Percentiles rank a stretch among this genome's conserved stretches.
Conservation (phyloP, 805 yeast species). For the Candida chilensis region DNA sequence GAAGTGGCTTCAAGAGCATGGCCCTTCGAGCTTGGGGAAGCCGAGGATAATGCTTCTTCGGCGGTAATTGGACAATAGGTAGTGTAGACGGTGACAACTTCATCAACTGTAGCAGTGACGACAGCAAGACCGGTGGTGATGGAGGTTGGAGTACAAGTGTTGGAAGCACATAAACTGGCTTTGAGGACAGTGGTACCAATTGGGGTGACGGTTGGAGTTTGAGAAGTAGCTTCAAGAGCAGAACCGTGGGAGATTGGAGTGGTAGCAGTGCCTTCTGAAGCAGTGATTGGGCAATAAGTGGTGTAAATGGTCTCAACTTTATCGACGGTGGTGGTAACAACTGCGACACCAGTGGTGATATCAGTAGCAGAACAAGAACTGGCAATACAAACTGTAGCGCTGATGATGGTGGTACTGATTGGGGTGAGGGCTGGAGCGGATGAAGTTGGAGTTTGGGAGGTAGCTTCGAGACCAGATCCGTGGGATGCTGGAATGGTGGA, state of each 20-base stretch:
- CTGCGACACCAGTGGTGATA: slow-evolving; percentile 6
- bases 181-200: slow-evolving; percentile 2
- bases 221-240: slow-evolving; percentile 1
- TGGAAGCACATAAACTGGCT: slow-evolving; percentile 5
- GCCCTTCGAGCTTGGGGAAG: background rate
- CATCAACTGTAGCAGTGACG: slow-evolving; percentile 3
- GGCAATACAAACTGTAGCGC: slow-evolving; percentile 6
- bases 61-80: slow-evolving; percentile 1
- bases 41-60: background rate
- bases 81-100: slow-evolving; percentile 2
- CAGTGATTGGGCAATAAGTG: no score
- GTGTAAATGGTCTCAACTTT: slow-evolving; percentile 3
- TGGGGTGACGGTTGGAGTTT: slow-evolving; percentile 1
- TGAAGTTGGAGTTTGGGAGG: slow-evolving; percentile 1
- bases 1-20: background rate
- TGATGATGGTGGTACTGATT: slow-evolving; percentile 1
- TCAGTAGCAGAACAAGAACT: slow-evolving; percentile 6
- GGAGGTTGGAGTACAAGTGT: slow-evolving; percentile 6
- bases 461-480: slow-evolving; percentile 3
- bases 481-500: slow-evolving; percentile 3
- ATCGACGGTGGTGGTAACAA: slow-evolving; percentile 3
- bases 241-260: slow-evolving; percentile 5
- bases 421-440: background rate
- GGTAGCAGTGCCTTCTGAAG: slow-evolving; percentile 6
- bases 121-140: slow-evolving; percentile 7